These are phyloP conservation scores for Leptodermis oblonga DNA, from an alignment of 257 asterid species.

Conservation along the genomic window DNA sequence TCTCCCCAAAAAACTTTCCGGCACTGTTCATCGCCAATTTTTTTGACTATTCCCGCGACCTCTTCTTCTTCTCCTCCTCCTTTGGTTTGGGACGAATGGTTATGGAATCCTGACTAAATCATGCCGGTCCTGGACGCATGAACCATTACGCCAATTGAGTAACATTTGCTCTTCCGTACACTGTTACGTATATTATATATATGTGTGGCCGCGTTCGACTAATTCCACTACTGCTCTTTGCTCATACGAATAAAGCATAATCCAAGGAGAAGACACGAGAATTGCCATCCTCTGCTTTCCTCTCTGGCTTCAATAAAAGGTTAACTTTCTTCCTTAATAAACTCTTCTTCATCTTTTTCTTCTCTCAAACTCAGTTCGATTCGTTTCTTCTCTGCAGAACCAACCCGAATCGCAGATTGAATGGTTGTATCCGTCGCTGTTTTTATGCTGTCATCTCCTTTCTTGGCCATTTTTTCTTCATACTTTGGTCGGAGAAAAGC, in stretches of 20 bases:
- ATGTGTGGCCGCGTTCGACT: too few relatives aligned
- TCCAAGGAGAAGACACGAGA: too few relatives aligned
- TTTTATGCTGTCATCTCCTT: conserved; percentile 9
- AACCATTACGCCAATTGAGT: background rate
- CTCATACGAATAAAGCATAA: background rate
- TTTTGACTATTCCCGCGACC: too few relatives aligned
- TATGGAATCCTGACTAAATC: too few relatives aligned
- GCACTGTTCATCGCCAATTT: too few relatives aligned
- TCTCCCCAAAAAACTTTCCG: too few relatives aligned
- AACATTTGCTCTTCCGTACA: too few relatives aligned
- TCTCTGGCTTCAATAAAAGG: background rate
- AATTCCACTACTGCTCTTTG: background rate
- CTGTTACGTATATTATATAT: too few relatives aligned
- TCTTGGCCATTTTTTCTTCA: background rate
- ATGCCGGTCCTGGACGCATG: background rate
- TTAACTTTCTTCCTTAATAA: background rate
- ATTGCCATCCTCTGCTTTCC: too few relatives aligned
- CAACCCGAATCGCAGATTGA: conserved; percentile 12
- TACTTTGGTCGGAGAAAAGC: conserved; percentile 11
- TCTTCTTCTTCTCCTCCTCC: too few relatives aligned
- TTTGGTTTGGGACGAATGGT: too few relatives aligned
- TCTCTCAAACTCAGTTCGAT: background rate
- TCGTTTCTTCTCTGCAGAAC: background rate
- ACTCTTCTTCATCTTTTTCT: background rate
- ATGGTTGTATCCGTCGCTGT: background rate